Percentiles rank a stretch among this genome's conserved stretches.
phyloP scores from a whole-genome alignment of 441 rosid genomes.

The Dalechampia spathulata region DNA sequence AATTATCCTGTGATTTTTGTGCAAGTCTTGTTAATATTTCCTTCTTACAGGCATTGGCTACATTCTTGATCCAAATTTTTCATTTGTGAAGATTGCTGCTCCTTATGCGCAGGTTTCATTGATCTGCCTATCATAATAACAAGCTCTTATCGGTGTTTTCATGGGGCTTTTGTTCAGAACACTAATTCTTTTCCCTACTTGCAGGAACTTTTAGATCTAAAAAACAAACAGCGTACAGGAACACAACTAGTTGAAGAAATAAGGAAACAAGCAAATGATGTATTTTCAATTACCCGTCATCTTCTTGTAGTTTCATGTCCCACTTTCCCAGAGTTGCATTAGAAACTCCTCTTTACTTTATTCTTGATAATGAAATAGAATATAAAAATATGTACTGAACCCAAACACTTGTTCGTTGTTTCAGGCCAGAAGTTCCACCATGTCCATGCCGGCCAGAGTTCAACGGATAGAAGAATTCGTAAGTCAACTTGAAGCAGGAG shows the following conservation, averaged over 20 bases:
- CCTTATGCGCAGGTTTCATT: slow-evolving; percentile 82
- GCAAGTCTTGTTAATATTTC: not conserved
- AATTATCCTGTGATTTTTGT: no score
- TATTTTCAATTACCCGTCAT: slow-evolving; percentile 18
- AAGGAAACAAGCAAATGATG: slow-evolving; percentile 91
- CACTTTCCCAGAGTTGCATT: not conserved
- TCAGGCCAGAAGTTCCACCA: slow-evolving; percentile 76
- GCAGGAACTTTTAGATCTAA: slow-evolving; percentile 79
- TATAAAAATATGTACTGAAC: not conserved
- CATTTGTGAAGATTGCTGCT: slow-evolving; percentile 81
- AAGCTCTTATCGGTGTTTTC: slow-evolving; percentile 5
- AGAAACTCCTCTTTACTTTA: not conserved
- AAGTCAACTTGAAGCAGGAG: slow-evolving; percentile 85
- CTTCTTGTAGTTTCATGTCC: not conserved
- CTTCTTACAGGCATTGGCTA: slow-evolving; percentile 68
- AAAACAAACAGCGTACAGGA: slow-evolving; percentile 45
- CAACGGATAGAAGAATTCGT: slow-evolving; percentile 85
- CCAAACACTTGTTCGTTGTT: slow-evolving; percentile 9
- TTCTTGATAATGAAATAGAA: not conserved
- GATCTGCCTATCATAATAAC: not conserved
- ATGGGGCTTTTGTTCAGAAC: slow-evolving; percentile 1
- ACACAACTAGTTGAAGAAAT: slow-evolving; percentile 65
- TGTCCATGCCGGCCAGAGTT: slow-evolving; percentile 85
- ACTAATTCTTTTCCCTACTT: slow-evolving; percentile 11
- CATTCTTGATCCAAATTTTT: slow-evolving; percentile 76